phyloP scores from a whole-genome alignment of 1,284 basidiomycete species.

The Ceratobasidium sp. region DNA sequence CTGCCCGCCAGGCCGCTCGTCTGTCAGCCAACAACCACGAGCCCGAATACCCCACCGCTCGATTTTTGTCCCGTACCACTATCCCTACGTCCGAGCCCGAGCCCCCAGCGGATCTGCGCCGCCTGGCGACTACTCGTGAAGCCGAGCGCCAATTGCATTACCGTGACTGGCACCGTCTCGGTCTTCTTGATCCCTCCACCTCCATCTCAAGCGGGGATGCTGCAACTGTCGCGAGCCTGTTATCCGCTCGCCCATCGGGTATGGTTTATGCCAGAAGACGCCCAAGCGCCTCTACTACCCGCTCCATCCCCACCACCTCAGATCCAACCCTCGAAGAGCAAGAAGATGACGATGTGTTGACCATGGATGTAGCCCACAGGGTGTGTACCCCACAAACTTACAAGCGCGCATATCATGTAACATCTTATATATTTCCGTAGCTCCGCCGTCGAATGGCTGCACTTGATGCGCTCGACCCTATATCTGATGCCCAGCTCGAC shows the following conservation, averaged over 20 bases:
- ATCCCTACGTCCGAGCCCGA: slow-evolving; percentile 37
- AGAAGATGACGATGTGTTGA: slow-evolving; percentile 22
- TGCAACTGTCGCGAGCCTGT: slow-evolving; percentile 8
- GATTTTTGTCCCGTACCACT: slow-evolving; percentile 25
- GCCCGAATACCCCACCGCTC: slow-evolving; percentile 16
- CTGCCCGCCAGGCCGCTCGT: slow-evolving; percentile 19
- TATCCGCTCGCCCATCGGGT: too few species aligned
- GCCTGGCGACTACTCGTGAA: slow-evolving; percentile 37
- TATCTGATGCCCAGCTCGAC: slow-evolving; percentile 7
- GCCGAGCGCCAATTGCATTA: slow-evolving; percentile 38
- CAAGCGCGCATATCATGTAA: slow-evolving; percentile 24
- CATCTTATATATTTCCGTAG: not conserved
- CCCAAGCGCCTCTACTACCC: slow-evolving; percentile 20
- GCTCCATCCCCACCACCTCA: not conserved
- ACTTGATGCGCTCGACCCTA: not conserved
- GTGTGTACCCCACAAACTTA: slow-evolving; percentile 27
- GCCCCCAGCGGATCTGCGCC: slow-evolving; percentile 28
- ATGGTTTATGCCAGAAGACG: slow-evolving; percentile 30
- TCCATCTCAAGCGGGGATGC: slow-evolving; percentile 5
- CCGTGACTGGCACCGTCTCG: slow-evolving; percentile 37
- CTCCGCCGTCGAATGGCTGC: slow-evolving; percentile 35
- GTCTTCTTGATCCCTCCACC: slow-evolving; percentile 29
- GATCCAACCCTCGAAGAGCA: slow-evolving; percentile 19
- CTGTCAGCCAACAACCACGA: slow-evolving; percentile 7
- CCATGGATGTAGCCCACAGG: slow-evolving; percentile 13